Base-by-base conservation (phyloP, 257 asterid genomes). In the Gentiana dahurica region DNA sequence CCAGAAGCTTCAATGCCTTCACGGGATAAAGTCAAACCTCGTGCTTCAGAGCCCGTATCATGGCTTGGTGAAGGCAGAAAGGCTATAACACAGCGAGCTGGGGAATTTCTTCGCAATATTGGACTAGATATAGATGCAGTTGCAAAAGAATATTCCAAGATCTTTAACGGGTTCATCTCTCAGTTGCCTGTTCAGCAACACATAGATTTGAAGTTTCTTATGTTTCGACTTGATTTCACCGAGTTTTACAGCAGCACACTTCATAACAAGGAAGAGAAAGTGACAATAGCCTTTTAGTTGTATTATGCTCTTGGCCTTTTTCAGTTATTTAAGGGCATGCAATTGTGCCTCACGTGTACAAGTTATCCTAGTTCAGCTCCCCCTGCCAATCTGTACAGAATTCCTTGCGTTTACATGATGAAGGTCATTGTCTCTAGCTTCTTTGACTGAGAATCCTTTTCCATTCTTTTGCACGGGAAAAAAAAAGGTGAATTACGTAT, bases 31-130 rank as follows among this genome's bases (percentile, higher is more conserved):
- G 72, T 70, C 71, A 79, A 79, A 69, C 51, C 72, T 56, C 76
- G 49, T 73, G 75, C 73, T 60, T 77, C 84, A 58, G 89, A 82
- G 62, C 60, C 80, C 36, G 94, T 86, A 46, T 71, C 94, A 39
- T 77, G 92, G 95, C 87, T 85, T 50, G 97, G 89, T 64, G 97
- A 85, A 80, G 99, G 97, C 69, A 79, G 95, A 81, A 92, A 85
- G 71, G 97, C 83, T 53, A 54, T 81, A 64, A 88, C 95, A 63
- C 81, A 57, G 66, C 94, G 95, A 43, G 95, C 89, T 12, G 89
- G 87, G 62, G 97, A 92, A 32, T 89, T 88, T 70, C 86, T 92
- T 45, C 73, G 64, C 41, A 80, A 63, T 64, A 78, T 80, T 74
- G 97, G 94, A 57, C 79, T 75, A 59, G 99, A 86, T 75, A 77